Evolutionary conservation across 768 basidiomycete species (phyloP), one percentile per base, ranked within the genome.

Genomic region (Clathrus columnatus): DNA sequence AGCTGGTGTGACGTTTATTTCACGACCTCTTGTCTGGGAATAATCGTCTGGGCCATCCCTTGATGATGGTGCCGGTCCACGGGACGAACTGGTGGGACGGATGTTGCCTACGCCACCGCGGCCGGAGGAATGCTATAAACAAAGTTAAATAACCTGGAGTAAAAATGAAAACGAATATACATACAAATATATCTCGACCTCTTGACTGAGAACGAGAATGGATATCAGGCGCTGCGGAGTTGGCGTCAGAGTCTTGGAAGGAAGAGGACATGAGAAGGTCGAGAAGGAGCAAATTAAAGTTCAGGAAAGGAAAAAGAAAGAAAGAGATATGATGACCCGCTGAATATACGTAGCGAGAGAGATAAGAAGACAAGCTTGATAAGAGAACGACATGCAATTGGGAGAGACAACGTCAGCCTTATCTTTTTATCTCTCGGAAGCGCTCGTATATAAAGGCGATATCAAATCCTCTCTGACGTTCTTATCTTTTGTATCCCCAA

Each of bases 71-170:
- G 36, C 36, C n/a, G 36, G 36, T 14, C 53, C 59, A 27, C 52
- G 56, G 18, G 60, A 58, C 11, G 62, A 30, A 75, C 69, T 51
- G 24, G 77, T 54, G 21, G 62, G 70, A 57, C 79, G 76, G 57
- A 87, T 83, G 67, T 88, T 88, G 17, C 85, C 85, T 4, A 73
- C 20, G 7, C 86, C 86, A 5, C 85, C 86, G 57, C 86, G 75
- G 6, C 86, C 86, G 29, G 82, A 76, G 3, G 82, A 83, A 30
- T 71, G 68, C 77, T 81, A 54, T 36, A 18, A 14, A 23, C 18
- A 32, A 51, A n/a, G n/a, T n/a, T n/a, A n/a, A 36, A 36, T 36
- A 36, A 11, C n/a, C 4, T 32, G 30, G 14, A 14, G 14, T 14
- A 14, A 32, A 32, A 32, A 32, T 32, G 30, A 32, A 32, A 29